These are phyloP conservation scores for Penicillium psychrofluorescens DNA, from an alignment of 495 filamentous ascomycete genomes.

Conservation along the genomic window DNA sequence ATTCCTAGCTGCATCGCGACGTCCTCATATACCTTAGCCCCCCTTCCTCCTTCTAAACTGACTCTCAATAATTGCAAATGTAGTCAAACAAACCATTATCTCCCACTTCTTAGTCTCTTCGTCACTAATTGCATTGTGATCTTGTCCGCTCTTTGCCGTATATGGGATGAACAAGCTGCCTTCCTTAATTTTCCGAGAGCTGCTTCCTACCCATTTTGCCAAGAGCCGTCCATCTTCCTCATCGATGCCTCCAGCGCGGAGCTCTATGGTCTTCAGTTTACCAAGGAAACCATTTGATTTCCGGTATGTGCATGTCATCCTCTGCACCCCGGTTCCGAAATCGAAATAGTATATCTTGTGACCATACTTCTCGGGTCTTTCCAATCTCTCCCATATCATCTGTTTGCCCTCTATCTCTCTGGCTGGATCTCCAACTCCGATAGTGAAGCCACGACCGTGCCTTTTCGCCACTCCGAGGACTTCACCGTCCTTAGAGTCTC, in stretches of 20 bases:
- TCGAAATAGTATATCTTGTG: slow-evolving; percentile 1
- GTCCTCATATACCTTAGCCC: background rate
- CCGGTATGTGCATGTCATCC: background rate
- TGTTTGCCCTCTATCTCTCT: background rate
- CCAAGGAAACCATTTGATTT: background rate
- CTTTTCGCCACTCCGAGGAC: background rate
- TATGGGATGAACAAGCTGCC: background rate
- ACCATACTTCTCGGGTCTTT: background rate
- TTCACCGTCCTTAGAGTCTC: background rate
- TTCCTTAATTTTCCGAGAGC: background rate
- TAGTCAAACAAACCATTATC: slow-evolving; percentile 1
- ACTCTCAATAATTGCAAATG: slow-evolving; percentile 2
- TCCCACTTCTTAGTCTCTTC: background rate
- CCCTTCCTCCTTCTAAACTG: slow-evolving; percentile 2
- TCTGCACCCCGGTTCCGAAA: background rate
- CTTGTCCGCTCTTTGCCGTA: background rate
- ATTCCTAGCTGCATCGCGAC: too few relatives aligned
- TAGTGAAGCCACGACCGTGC: background rate
- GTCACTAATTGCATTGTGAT: background rate
- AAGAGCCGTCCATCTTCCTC: background rate
- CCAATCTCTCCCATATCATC: slow-evolving; percentile 2
- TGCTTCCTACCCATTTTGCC: slow-evolving; percentile 1
- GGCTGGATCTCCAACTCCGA: slow-evolving; percentile 1
- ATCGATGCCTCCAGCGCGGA: background rate
- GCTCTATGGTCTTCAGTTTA: background rate